Evolutionary conservation across 352 stramenopile species (phyloP).

Genomic region (Phytophthora cryptogea): DNA sequence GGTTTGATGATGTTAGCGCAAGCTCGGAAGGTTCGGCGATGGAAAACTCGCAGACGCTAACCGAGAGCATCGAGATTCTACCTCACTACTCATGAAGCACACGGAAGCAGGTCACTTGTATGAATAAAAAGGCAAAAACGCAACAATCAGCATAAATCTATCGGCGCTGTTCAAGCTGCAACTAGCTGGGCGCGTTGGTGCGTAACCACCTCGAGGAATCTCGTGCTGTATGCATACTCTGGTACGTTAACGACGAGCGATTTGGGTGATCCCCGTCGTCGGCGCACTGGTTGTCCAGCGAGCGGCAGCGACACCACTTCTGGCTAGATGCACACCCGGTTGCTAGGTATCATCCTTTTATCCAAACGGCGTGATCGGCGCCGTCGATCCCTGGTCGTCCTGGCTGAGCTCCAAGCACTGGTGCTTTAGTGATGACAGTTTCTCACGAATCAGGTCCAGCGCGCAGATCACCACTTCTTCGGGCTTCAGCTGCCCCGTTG

Average conservation of each 20-base stretch:
- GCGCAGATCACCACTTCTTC: slow-evolving; percentile 89
- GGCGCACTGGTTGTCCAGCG: slow-evolving; percentile 2
- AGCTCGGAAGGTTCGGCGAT: slow-evolving; percentile 18
- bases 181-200: slow-evolving; percentile 19
- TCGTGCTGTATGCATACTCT: slow-evolving; percentile 10
- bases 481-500: slow-evolving; percentile 81
- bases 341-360: slow-evolving; percentile 37
- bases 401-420: slow-evolving; percentile 87
- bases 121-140: slow-evolving; percentile 35
- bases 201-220: slow-evolving; percentile 8
- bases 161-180: slow-evolving; percentile 22
- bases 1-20: background rate
- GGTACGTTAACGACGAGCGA: background rate
- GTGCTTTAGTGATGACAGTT: slow-evolving; percentile 85
- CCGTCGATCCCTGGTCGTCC: slow-evolving; percentile 65
- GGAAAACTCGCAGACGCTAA: slow-evolving; percentile 55
- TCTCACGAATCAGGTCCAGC: slow-evolving; percentile 86
- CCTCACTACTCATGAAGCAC: slow-evolving; percentile 57
- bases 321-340: slow-evolving; percentile 19
- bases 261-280: slow-evolving; percentile 1
- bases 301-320: slow-evolving; percentile 15
- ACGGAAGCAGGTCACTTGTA: slow-evolving; percentile 23
- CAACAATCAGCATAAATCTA: slow-evolving; percentile 38
- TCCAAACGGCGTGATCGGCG: slow-evolving; percentile 83
- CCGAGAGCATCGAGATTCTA: slow-evolving; percentile 62